Evolutionary conservation across 352 stramenopile species (phyloP), one percentile per base, ranked within the genome.

Genomic region (Globisporangium sylvaticum): DNA sequence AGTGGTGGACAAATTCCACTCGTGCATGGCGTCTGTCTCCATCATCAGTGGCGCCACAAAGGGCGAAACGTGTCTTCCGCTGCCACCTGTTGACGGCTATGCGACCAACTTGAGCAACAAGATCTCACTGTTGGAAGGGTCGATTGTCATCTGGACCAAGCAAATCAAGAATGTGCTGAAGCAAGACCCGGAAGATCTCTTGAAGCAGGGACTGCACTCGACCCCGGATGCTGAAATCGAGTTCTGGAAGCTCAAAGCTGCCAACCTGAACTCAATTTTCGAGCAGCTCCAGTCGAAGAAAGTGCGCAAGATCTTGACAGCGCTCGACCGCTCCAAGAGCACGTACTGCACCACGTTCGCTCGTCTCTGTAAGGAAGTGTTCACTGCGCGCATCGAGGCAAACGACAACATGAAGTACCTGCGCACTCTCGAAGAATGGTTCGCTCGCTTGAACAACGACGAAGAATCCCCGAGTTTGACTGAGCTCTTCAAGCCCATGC

Each of bases 351-450:
- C 89, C 32, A 96, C 96, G 14, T 99, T 99, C 77, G 91, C 94
- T 14, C 90, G 96, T 22, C 79, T 99, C 25, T 99, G 96, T 76
- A 99, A 99, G 67, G 96, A 99, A 70, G 95, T 99, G 2, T 98
- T 98, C 68, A 96, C 93, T 0, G 96, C 96, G 10, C 91, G 96
- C 24, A 90, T 98, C 32, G 97, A 99, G 78, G 96, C 97, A 7
- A 99, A 99, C 66, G 97, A 99, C 77, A 99, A 99, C 72, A 97
- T 98, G 78, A 99, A 98, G 77, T 98, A 99, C 70, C 78, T 99
- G 18, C 88, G 94, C 29, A 98, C 96, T 9, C 77, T 99, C 10
- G 94, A 99, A 67, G 90, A 97, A 53, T 99, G 96, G 96, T 98
- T 99, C 67, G 94, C 97, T 46, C 95, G 94, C 18, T 78, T 99